Percentiles rank a stretch among this genome's conserved stretches.
Conservation (phyloP, 306 rosid genomes). For the Corylus heterophylla region DNA sequence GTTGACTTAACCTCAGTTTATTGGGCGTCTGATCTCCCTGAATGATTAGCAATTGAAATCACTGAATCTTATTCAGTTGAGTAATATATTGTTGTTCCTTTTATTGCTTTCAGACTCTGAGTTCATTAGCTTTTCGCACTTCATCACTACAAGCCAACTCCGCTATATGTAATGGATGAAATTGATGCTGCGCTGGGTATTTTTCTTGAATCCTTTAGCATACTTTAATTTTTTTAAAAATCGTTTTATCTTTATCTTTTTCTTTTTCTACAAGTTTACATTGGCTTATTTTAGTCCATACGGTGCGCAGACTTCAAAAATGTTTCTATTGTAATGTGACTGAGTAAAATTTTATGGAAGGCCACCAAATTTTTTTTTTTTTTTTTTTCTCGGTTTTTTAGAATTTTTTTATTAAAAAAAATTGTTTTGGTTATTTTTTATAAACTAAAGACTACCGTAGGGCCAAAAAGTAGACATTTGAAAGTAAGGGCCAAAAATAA, state of each 20-base stretch:
- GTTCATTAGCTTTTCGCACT: conserved; percentile 95
- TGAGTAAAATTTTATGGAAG: too few species aligned
- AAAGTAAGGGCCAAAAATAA: too few species aligned
- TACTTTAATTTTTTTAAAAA: neutral
- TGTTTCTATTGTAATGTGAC: conserved; percentile 88
- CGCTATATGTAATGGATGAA: conserved; percentile 96
- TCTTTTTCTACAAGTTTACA: neutral
- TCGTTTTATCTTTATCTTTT: neutral
- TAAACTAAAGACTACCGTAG: too few species aligned
- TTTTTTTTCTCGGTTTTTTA: too few species aligned
- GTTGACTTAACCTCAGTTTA: neutral
- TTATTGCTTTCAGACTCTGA: conserved; percentile 72
- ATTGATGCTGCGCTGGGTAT: conserved; percentile 94
- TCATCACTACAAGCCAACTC: conserved; percentile 98
- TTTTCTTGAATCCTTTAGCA: conserved; percentile 5
- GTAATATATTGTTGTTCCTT: conserved; percentile 13
- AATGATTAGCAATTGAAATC: conserved; percentile 3
- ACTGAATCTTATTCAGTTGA: neutral
- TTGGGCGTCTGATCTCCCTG: conserved; percentile 4
- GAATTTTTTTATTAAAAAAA: too few species aligned
- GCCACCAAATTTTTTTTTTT: too few species aligned
- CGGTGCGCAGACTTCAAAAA: conserved; percentile 79
- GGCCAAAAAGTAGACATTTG: too few species aligned
- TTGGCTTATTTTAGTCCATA: conserved; percentile 25
- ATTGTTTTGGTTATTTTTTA: too few species aligned